Evolutionary conservation across 305 asterid species (phyloP).

Genomic region (Fraxinus platypoda): DNA sequence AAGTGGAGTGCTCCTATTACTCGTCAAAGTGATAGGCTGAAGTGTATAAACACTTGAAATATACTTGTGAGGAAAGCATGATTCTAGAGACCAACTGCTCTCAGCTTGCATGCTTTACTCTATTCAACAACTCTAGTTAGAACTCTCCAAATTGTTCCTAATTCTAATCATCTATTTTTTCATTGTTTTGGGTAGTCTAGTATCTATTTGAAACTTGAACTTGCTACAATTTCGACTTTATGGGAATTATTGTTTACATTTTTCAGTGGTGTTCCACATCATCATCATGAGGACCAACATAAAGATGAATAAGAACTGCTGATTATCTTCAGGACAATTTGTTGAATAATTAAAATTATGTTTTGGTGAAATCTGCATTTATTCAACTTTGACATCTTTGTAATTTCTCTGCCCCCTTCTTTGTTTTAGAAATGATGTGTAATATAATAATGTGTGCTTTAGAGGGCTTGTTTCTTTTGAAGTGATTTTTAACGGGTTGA

Average conservation of each 20-base stretch:
- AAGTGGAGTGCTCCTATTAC: neutral
- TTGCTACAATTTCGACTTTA: neutral
- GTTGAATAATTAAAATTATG: neutral
- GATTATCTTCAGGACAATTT: neutral
- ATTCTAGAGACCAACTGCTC: neutral
- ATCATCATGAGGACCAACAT: neutral
- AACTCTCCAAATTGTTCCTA: neutral
- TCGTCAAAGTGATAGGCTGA: neutral
- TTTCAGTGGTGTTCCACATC: neutral
- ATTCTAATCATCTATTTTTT: neutral
- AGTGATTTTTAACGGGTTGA: neutral
- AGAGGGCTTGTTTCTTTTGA: neutral
- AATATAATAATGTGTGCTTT: neutral
- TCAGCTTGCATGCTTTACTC: neutral
- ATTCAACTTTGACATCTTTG: neutral
- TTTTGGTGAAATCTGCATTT: neutral
- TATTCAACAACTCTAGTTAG: neutral
- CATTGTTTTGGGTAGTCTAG: neutral
- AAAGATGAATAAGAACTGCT: neutral
- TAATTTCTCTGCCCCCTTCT: neutral
- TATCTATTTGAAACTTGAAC: neutral
- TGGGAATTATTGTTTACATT: neutral
- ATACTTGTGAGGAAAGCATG: neutral
- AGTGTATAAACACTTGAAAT: neutral
- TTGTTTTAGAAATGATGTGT: neutral